A percentile compares a stretch with the other conserved stretches of the same genome.
phyloP scores from a whole-genome alignment of 805 yeast species.

The Zygosaccharomyces bailii region DNA sequence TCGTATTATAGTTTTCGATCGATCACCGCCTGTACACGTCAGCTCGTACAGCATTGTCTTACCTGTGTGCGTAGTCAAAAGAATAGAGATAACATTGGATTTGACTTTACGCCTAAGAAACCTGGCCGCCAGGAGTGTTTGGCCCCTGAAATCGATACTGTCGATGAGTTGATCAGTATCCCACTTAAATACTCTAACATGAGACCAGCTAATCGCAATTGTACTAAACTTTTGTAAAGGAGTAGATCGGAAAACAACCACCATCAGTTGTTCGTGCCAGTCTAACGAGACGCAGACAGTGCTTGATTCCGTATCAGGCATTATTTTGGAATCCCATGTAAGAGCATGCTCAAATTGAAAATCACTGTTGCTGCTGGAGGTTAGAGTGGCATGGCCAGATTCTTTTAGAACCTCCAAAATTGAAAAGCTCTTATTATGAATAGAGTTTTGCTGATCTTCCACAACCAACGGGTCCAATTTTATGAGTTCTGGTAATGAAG shows the following conservation, averaged over 20 bases:
- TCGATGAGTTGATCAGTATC: conserved; percentile 22
- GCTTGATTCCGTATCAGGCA: neutral
- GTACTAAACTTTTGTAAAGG: conserved; percentile 7
- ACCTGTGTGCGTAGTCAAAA: conserved; percentile 25
- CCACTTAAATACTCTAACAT: conserved; percentile 16
- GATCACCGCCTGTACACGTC: conserved; percentile 8
- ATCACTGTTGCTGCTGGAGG: neutral
- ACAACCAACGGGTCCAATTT: conserved; percentile 10
- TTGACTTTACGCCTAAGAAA: conserved; percentile 18
- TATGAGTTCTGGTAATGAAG: neutral
- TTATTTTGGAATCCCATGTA: conserved; percentile 8
- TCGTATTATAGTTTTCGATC: conserved; percentile 15
- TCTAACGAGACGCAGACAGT: conserved; percentile 16
- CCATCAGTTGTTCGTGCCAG: conserved; percentile 11
- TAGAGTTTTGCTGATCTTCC: conserved; percentile 14
- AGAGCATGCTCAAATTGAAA: neutral
- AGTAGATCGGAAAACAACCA: conserved; percentile 12
- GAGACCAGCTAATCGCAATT: conserved; percentile 10
- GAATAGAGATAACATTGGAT: conserved; percentile 17
- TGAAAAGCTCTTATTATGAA: conserved; percentile 15
- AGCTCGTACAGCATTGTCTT: conserved; percentile 27
- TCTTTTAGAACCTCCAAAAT: conserved; percentile 15
- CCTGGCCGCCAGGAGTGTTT: conserved; percentile 16
- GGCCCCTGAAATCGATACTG: conserved; percentile 24
- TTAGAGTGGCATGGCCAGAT: neutral